These are phyloP conservation scores for Metschnikowia gruessii DNA, from an alignment of 805 yeast species.

Conservation along the genomic window DNA sequence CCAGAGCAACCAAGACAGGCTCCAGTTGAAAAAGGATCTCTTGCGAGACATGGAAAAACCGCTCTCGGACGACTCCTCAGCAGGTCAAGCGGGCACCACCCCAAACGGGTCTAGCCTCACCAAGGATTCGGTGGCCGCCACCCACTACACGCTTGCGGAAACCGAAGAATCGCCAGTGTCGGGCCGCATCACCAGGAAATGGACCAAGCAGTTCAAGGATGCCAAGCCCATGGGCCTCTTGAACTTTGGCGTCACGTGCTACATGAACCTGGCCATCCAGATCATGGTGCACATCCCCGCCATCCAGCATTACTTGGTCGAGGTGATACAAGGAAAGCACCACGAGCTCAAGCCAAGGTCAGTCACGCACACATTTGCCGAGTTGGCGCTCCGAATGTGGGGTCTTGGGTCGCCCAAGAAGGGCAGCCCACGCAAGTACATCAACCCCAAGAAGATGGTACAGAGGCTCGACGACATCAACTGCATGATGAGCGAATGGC, in stretches of 20 bases:
- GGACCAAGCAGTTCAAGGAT: slow-evolving; percentile 52
- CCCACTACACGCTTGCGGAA: slow-evolving; percentile 60
- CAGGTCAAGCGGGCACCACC: neutral
- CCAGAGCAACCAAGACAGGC: slow-evolving; percentile 8
- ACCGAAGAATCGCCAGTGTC: slow-evolving; percentile 59
- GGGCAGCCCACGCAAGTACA: slow-evolving; percentile 39
- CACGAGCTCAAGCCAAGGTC: slow-evolving; percentile 49
- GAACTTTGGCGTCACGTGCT: slow-evolving; percentile 95
- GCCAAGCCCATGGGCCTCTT: slow-evolving; percentile 71
- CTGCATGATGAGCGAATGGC: slow-evolving; percentile 97
- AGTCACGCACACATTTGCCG: slow-evolving; percentile 66
- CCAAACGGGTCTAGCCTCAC: no score
- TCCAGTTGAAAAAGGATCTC: slow-evolving; percentile 18
- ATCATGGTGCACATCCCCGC: slow-evolving; percentile 90
- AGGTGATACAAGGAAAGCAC: slow-evolving; percentile 54
- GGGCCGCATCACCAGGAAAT: slow-evolving; percentile 59
- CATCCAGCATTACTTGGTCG: slow-evolving; percentile 74
- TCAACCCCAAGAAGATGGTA: slow-evolving; percentile 76
- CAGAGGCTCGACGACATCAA: slow-evolving; percentile 76
- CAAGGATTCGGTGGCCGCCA: neutral
- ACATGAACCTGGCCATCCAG: slow-evolving; percentile 94
- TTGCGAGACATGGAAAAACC: slow-evolving; percentile 16
- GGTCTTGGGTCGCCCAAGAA: slow-evolving; percentile 33
- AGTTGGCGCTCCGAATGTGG: slow-evolving; percentile 70
- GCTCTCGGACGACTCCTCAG: slow-evolving; percentile 11